These are phyloP conservation scores for Agastache rugosa DNA, from an alignment of 257 asterid genomes.

Conservation along the genomic window DNA sequence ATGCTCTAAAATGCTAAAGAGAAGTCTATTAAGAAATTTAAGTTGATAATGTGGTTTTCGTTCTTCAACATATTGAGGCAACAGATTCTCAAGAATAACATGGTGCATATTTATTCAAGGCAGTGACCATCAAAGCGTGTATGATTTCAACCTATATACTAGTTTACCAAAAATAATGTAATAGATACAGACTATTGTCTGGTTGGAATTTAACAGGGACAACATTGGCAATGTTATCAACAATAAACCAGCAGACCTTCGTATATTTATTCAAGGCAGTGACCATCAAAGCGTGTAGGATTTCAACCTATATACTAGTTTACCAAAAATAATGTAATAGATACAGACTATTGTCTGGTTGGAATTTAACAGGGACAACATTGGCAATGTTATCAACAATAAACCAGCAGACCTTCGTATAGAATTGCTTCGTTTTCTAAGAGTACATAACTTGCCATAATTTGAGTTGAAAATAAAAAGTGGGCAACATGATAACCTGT, in stretches of 20 bases:
- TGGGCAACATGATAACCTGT: conserved; percentile 48
- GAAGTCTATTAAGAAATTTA: background rate
- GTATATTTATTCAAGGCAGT: background rate
- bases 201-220: background rate
- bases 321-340: background rate
- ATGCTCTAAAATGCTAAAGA: background rate
- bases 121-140: background rate
- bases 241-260: background rate
- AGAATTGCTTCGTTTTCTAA: background rate
- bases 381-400: background rate
- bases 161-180: background rate
- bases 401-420: background rate
- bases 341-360: background rate
- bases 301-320: background rate
- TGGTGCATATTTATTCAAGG: background rate
- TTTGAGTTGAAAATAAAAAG: background rate
- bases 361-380: background rate
- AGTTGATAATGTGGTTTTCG: background rate
- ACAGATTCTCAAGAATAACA: background rate
- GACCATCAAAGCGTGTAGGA: background rate
- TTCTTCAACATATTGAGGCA: background rate
- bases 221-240: background rate
- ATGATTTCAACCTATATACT: background rate
- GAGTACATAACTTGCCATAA: background rate
- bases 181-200: background rate